phyloP scores from a whole-genome alignment of 2,329 filamentous ascomycete species.

The Xylariales sp. region DNA sequence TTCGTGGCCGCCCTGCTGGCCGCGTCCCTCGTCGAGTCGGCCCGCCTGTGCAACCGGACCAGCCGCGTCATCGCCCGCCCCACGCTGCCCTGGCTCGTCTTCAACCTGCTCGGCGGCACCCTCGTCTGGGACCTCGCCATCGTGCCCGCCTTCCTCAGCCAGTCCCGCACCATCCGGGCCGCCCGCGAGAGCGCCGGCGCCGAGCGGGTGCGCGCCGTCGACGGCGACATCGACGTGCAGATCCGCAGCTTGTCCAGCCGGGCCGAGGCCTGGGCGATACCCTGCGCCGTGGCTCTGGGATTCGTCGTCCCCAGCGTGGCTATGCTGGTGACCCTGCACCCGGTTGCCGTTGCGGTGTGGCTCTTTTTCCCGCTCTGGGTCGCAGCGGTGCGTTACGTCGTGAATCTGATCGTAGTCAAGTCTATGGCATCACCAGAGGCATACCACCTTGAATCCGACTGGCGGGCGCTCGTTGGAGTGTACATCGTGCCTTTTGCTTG shows the following conservation, averaged over 20 bases:
- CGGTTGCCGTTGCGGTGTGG: constrained; percentile 38
- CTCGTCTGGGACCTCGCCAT: constrained; percentile 49
- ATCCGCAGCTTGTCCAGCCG: constrained; percentile 33
- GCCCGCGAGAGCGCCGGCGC: constrained; percentile 14
- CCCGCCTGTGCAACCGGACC: constrained; percentile 32
- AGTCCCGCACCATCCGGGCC: constrained; percentile 30
- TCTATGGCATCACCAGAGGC: constrained; percentile 20
- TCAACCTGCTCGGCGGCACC: constrained; percentile 44
- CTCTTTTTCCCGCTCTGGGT: constrained; percentile 49
- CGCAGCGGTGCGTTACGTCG: constrained; percentile 33
- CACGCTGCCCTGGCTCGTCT: constrained; percentile 39
- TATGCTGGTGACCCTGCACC: constrained; percentile 38
- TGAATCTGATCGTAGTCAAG: constrained; percentile 20
- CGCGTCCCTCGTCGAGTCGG: constrained; percentile 44
- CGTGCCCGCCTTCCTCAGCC: constrained; percentile 43
- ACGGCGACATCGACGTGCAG: constrained; percentile 23
- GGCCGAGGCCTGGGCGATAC: constrained; percentile 55
- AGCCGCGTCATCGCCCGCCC: constrained; percentile 27
- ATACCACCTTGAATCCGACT: constrained; percentile 39
- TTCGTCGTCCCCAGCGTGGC: constrained; percentile 40
- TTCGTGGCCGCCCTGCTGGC: constrained; percentile 44
- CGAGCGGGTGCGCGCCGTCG: constrained; percentile 14
- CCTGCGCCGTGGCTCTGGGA: constrained; percentile 41
- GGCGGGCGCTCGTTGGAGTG: constrained; percentile 31
- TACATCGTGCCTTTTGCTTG: constrained; percentile 40